Evolutionary conservation across 163 green algal genomes (phyloP), one percentile per base, ranked within the genome.

Genomic region (Chlamydomonas reinhardtii): DNA sequence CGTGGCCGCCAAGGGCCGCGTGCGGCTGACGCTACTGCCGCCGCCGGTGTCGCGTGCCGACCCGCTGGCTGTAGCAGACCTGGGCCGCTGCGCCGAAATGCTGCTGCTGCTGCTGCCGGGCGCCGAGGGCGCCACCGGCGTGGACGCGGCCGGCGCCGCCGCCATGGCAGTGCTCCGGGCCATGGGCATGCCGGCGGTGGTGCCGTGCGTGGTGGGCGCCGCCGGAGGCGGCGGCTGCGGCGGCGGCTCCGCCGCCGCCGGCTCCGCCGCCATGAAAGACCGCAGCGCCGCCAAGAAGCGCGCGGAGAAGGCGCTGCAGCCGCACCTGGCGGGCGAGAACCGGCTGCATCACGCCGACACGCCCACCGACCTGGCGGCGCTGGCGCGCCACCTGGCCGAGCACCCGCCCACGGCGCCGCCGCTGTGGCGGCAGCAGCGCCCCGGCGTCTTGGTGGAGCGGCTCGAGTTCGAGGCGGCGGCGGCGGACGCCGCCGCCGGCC

Each of bases 241-340:
- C 32, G 32, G 24, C 62, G 25, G 24, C 56, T 62, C 29, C 61
- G 73, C 64, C 61, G 88, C 37, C 31, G 61, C 76, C 66, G 80
- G 43, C 29, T 35, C 74, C 1, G 56, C 54, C 27, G 82, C 35
- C 56, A 89, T 98, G 43, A 98, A 98, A 89, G 90, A 93, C 39
- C 92, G 95, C 5, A 91, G 93, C 0, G 94, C 93, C 29, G 95
- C 96, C 0, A 96, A 95, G 88, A 98, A 98, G 91, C 89, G 90
- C 12, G 96, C 91, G 0, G 89, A 95, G 34, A 92, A 92, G 25
- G 95, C 89, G 19, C 80, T 97, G 35, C 43, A 39, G 8, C 52
- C 88, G 70, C 92, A 96, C 82, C 66, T 97, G 61, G 68, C 94
- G 0, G 93, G 92, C 16, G 93, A 96, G 24, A 88, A 94, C 89